Evolutionary conservation across 2,329 filamentous ascomycete species (phyloP), one percentile per base, ranked within the genome.

Genomic region (Pseudogymnoascus sp.): DNA sequence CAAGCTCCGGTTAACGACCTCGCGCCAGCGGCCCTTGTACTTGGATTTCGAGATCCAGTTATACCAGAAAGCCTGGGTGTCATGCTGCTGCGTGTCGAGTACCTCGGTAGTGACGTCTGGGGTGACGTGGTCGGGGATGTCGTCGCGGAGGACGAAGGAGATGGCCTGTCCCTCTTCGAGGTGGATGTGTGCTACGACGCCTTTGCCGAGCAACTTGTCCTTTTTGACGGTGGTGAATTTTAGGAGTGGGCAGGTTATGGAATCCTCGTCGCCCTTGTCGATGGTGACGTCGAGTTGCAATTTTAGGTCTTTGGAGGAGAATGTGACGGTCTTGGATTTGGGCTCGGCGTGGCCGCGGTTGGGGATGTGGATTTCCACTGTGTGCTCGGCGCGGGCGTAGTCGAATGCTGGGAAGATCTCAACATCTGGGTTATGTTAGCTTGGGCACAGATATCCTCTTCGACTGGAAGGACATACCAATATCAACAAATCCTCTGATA

Each of bases 331-430:
- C 71, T 86, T 86, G 75, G 85, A 85, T 57, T 78, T 72, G 3
- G 68, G 64, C 21, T 72, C 71, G 51, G 74, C 72, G 1, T 78
- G 72, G 2, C 76, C 73, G 57, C 80, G 76, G 10, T 74, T 70
- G 0, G 76, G 73, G 64, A 80, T 77, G 8, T 81, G 71, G 26
- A 89, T 78, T 2, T 81, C 81, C 3, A 84, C 87, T 2, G 75
- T 81, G 71, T 91, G 88, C 1, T 78, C 67, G 54, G 86, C 84
- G 60, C 79, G 79, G 3, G 86, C 88, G 71, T 91, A 92, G 67
- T 86, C 83, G 71, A 90, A 89, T 1, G 86, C 84, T 0, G 89
- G 89, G 67, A 90, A 90, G 11, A 91, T 77, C 67, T 91, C 86
- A 7, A 91, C 77, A 57, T 89, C 83, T 80, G 64, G 6, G 63